Evolutionary conservation across 2,329 filamentous ascomycete species (phyloP), one percentile per base, ranked within the genome.

Genomic region (Plenodomus biglobosus): DNA sequence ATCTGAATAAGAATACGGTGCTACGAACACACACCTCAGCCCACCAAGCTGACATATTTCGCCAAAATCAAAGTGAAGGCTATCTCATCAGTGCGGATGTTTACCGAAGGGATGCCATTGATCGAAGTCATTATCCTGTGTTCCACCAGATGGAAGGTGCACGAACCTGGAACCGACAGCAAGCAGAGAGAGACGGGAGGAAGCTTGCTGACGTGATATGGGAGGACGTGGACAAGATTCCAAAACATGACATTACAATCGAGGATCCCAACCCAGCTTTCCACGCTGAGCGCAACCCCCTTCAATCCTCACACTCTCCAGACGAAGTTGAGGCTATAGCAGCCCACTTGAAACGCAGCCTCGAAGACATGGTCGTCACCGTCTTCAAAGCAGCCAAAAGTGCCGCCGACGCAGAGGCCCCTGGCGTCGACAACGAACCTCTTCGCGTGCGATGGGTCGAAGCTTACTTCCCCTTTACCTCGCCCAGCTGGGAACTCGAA

Each of bases 141-240:
- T 99, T 99, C 73, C 94, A 99, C 74, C 94, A 99, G 75, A 97
- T 97, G 92, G 94, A 99, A 72, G 92, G 91, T 11, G 92, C 92
- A 8, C 81, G 87, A 60, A 86, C 91, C 44, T 99, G 94, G 92
- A 87, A 94, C 66, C 83, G 90, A 8, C 78, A 69, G 21, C 80
- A 76, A 68, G 82, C 81, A 38, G 78, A 76, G 45, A 76, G 62
- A 13, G 55, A 62, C 34, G 64, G 69, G 17, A 65, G 61, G 40
- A 53, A 72, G 50, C 69, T 91, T 16, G 82, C 82, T 1, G 76
- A 82, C 15, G 81, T 83, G 11, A 85, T 97, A 7, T 82, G 80
- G 75, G 79, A 79, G 30, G 90, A 95, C 65, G 60, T 95, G 21
- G 81, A 84, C 44, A 78, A 75, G 44, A 80, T 97, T 24, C 90